These are phyloP conservation scores for Pezizomycotina sp. DNA, from an alignment of 2,329 filamentous ascomycete genomes.

Conservation along the genomic window DNA sequence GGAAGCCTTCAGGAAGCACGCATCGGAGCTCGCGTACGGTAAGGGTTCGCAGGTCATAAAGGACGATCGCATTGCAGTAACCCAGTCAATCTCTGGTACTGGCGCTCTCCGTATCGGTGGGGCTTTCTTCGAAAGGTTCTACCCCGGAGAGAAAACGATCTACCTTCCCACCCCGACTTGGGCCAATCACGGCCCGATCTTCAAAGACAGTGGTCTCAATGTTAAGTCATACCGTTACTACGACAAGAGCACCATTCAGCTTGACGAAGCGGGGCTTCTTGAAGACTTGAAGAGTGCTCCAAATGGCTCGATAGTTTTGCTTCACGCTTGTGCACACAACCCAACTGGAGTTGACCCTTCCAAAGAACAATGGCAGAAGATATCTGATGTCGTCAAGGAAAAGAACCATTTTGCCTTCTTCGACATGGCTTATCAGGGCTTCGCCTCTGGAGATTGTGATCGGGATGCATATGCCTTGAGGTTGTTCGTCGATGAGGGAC, in stretches of 20 bases:
- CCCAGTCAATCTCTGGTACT: conserved; percentile 67
- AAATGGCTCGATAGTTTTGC: conserved; percentile 65
- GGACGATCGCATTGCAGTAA: conserved; percentile 37
- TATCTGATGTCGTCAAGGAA: conserved; percentile 57
- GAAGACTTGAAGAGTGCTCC: conserved; percentile 52
- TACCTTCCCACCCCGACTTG: conserved; percentile 93
- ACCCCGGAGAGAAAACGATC: conserved; percentile 53
- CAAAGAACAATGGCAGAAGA: conserved; percentile 80
- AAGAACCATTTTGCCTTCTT: conserved; percentile 95
- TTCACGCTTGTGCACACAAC: conserved; percentile 95
- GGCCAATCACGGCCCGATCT: conserved; percentile 98
- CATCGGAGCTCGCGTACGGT: conserved; percentile 64
- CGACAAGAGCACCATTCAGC: conserved; percentile 67
- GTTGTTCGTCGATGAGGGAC: conserved; percentile 60
- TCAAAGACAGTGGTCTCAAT: conserved; percentile 68
- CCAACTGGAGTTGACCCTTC: conserved; percentile 94
- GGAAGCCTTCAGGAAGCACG: conserved; percentile 67
- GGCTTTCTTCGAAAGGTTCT: conserved; percentile 89
- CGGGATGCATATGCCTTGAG: conserved; percentile 83
- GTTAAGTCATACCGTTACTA: conserved; percentile 88
- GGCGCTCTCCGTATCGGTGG: conserved; percentile 86
- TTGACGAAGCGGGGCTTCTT: conserved; percentile 86
- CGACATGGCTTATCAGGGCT: conserved; percentile 94
- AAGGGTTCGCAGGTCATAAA: conserved; percentile 73
- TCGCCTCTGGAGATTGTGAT: conserved; percentile 75